These are phyloP conservation scores for Spongiforma sp. DNA, from an alignment of 1,284 basidiomycete genomes.

Conservation along the genomic window DNA sequence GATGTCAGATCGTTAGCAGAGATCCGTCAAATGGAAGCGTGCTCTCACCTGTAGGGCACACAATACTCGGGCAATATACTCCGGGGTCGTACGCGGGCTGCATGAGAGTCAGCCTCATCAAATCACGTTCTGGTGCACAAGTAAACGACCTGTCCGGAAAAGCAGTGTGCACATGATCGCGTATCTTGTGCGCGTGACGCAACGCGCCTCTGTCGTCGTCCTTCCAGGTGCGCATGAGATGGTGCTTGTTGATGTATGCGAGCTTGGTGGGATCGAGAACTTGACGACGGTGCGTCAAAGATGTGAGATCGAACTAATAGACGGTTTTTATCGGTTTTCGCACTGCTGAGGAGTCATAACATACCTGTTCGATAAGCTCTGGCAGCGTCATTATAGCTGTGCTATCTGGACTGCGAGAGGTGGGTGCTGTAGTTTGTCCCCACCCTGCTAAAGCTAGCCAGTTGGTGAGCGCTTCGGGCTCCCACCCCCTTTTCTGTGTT, in stretches of 20 bases:
- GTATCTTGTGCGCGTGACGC: constrained; percentile 54
- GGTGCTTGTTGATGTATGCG: constrained; percentile 79
- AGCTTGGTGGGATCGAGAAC: constrained; percentile 76
- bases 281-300: constrained; percentile 76
- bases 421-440: constrained; percentile 50
- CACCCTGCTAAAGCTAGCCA: constrained; percentile 95
- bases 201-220: constrained; percentile 49
- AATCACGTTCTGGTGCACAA: background rate
- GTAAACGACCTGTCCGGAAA: constrained; percentile 44
- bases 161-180: constrained; percentile 47
- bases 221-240: constrained; percentile 60
- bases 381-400: constrained; percentile 67
- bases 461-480: constrained; percentile 89
- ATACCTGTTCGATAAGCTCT: constrained; percentile 68
- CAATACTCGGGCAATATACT: constrained; percentile 65
- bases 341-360: constrained; percentile 8
- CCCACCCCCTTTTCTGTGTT: constrained; percentile 77
- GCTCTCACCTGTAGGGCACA: constrained; percentile 53
- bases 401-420: constrained; percentile 60
- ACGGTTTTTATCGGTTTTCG: background rate
- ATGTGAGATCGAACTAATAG: constrained; percentile 71
- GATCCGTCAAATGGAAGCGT: background rate
- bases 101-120: background rate
- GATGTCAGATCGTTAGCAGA: no score
- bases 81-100: constrained; percentile 55